Conservation (phyloP, 108 stramenopile genomes). For the Ochromonas danica region DNA sequence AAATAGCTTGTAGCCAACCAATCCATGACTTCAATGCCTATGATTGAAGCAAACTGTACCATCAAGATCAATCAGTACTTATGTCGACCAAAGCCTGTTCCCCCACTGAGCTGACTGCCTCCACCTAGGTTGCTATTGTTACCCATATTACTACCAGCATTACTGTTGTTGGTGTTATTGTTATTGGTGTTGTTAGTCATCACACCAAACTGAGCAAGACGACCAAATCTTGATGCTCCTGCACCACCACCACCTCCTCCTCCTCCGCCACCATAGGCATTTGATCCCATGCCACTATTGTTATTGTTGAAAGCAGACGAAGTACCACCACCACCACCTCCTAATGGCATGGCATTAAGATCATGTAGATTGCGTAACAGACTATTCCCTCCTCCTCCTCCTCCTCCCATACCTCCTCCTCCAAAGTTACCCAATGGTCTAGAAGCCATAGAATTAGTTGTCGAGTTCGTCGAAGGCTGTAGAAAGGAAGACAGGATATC, state of each 20-base stretch:
- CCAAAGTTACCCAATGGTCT: neutral
- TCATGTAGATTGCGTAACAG: neutral
- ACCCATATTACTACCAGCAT: neutral
- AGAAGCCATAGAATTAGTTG: neutral
- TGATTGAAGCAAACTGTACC: too few species aligned
- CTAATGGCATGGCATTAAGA: neutral
- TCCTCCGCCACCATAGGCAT: neutral
- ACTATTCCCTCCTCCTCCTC: neutral
- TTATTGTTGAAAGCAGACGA: neutral
- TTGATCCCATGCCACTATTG: neutral
- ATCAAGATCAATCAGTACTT: too few species aligned
- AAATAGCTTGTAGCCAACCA: too few species aligned
- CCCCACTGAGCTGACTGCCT: neutral
- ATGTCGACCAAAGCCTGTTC: conserved; percentile 29
- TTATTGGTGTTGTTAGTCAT: neutral
- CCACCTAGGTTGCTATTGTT: neutral
- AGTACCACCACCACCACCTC: neutral
- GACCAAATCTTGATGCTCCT: conserved; percentile 1
- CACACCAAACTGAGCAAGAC: conserved; percentile 34
- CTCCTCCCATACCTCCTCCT: neutral
- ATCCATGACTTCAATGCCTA: too few species aligned
- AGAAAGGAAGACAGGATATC: neutral
- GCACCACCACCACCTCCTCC: neutral
- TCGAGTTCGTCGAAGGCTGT: neutral
- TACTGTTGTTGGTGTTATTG: neutral